phyloP scores from a whole-genome alignment of 1,284 basidiomycete genomes.

The Trichosporon coremiiforme region DNA sequence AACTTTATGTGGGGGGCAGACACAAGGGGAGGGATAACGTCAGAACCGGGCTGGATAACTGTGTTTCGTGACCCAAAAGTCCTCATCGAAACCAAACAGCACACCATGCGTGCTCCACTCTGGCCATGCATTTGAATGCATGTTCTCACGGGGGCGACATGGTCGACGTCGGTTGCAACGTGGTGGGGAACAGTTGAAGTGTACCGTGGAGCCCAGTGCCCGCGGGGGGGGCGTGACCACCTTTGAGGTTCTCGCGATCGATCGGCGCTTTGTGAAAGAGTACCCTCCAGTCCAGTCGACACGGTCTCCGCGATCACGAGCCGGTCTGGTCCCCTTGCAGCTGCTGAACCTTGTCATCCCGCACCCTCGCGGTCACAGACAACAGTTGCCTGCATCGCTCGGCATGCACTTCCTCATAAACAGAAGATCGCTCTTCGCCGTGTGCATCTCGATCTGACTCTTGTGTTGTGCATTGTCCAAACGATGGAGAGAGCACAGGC shows the following conservation, averaged over 20 bases:
- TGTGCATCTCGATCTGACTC: not conserved
- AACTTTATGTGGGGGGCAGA: not conserved
- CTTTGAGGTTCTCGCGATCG: not conserved
- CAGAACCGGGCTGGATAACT: conserved; percentile 13
- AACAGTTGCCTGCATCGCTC: not conserved
- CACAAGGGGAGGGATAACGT: not conserved
- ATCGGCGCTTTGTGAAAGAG: not conserved
- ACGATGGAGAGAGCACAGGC: too few species aligned
- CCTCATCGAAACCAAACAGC: not conserved
- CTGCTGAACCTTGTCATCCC: not conserved
- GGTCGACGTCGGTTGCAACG: not conserved
- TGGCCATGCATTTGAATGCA: too few species aligned
- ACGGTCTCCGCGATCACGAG: too few species aligned
- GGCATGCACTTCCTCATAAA: not conserved
- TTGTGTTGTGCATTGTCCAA: too few species aligned
- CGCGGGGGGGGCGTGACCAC: not conserved
- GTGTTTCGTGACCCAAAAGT: not conserved
- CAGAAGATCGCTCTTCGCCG: not conserved
- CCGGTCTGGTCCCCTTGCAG: not conserved
- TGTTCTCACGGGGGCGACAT: not conserved
- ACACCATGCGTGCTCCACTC: conserved; percentile 6
- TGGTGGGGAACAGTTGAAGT: not conserved
- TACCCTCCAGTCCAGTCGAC: not conserved
- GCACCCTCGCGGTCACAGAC: not conserved
- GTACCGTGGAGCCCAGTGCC: not conserved